Base-by-base conservation (phyloP, 2,329 filamentous ascomycete species). In the Aspergillus quadrilineatus region DNA sequence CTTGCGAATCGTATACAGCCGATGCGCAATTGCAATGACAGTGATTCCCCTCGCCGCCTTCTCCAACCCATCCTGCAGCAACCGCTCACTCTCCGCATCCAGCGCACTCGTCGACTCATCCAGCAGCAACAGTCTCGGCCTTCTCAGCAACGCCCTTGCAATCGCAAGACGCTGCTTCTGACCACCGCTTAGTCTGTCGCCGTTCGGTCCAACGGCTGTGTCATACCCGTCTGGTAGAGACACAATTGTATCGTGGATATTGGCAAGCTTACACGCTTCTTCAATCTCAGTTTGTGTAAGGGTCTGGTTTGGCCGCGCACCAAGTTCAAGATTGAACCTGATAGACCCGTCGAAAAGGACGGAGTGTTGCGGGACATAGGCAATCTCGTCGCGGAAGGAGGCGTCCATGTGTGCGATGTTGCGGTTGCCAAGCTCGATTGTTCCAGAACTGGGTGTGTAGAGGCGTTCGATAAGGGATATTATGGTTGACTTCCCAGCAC, bases 181-280 rank as follows among this genome's bases (percentile, higher is more conserved):
- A 1, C 84, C 84, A 4, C 84, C 83, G 0, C 79, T 82, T 7
- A 86, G 73, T 1, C 78, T 77, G 9, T 77, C 77, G 2, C 83
- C 83, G 55, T 82, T 80, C 17, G 80, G 79, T n/a, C 81, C 82
- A 46, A 84, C 73, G 5, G 76, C 53, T 0, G 87, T 89, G 6
- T 87, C 73, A 65, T 90, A 90, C 0, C 85, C 85, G 8, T 87
- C 75, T 0, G 87, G 86, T 17, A 91, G 73, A 0, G 79, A 73
- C 51, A 76, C 73, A 61, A 91, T 87, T n/a, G 82, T 84, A 29
- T 90, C 85, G 71, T 90, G 86, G 60, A 90, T 88, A 65, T 88
- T 88, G 29, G 87, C 87, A 6, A 88, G 73, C 57, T 80, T 80
- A 67, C 87, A 90, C 0, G 88, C 87, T 50, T 84, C 82, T 58